Evolutionary conservation across 805 yeast species (phyloP).

Genomic region (Sungouiella blattae): DNA sequence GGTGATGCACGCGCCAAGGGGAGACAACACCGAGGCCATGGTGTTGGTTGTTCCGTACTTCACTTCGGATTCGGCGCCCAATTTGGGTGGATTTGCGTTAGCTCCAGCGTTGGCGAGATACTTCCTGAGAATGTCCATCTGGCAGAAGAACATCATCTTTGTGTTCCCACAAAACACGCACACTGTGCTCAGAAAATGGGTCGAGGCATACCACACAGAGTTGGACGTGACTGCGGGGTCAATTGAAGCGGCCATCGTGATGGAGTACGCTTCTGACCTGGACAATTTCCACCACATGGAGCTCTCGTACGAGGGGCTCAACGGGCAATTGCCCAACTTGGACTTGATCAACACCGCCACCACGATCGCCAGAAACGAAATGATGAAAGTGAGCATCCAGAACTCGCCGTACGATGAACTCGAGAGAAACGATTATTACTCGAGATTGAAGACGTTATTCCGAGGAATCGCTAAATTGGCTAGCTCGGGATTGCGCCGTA

Average conservation of each 20-base stretch:
- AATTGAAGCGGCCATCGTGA: slow-evolving; percentile 82
- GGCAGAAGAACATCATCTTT: slow-evolving; percentile 92
- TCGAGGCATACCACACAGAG: slow-evolving; percentile 84
- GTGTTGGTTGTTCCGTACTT: slow-evolving; percentile 87
- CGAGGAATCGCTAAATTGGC: slow-evolving; percentile 69
- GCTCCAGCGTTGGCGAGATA: slow-evolving; percentile 72
- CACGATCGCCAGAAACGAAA: slow-evolving; percentile 72
- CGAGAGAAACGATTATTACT: slow-evolving; percentile 44
- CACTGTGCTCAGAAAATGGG: slow-evolving; percentile 78
- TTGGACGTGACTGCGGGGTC: slow-evolving; percentile 90
- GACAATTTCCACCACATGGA: slow-evolving; percentile 77
- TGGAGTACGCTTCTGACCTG: slow-evolving; percentile 66
- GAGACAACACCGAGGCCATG: slow-evolving; percentile 95
- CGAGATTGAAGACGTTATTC: slow-evolving; percentile 56
- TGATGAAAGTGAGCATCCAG: slow-evolving; percentile 66
- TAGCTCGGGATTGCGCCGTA: slow-evolving; percentile 58
- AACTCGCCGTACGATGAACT: slow-evolving; percentile 47
- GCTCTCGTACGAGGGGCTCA: slow-evolving; percentile 78
- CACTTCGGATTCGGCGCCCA: slow-evolving; percentile 59
- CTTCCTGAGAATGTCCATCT: slow-evolving; percentile 80
- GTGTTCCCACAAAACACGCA: slow-evolving; percentile 76
- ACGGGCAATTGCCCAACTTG: slow-evolving; percentile 93
- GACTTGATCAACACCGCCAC: slow-evolving; percentile 84
- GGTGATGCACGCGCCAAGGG: slow-evolving; percentile 86
- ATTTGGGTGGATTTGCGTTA: slow-evolving; percentile 78